Percentiles rank a stretch among this genome's conserved stretches.
These are phyloP conservation scores for Rhizopogon roseolus DNA, from an alignment of 768 basidiomycete species.

Conservation along the genomic window DNA sequence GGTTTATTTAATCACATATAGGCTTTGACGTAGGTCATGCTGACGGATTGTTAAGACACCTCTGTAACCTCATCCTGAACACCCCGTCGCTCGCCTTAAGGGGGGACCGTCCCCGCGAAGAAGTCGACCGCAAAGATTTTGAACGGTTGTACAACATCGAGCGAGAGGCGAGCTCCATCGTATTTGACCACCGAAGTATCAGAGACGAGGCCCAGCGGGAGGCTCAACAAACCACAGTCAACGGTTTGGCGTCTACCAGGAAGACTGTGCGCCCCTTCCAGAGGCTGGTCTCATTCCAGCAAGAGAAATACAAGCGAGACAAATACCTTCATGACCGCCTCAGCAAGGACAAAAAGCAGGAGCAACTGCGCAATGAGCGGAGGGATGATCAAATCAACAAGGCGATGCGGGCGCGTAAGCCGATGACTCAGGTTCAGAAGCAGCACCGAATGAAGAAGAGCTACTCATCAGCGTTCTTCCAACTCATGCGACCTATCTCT, in stretches of 20 bases:
- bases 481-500: constrained; percentile 85
- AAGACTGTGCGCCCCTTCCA: constrained; percentile 64
- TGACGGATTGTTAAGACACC: constrained; percentile 41
- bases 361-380: constrained; percentile 67
- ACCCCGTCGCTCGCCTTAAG: constrained; percentile 40
- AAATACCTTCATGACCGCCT: constrained; percentile 62
- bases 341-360: constrained; percentile 70
- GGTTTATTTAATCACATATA: constrained; percentile 4
- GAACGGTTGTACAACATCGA: constrained; percentile 76
- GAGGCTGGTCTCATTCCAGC: constrained; percentile 54
- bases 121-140: constrained; percentile 61
- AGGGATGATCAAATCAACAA: constrained; percentile 72
- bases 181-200: constrained; percentile 69
- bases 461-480: constrained; percentile 77
- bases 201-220: constrained; percentile 75
- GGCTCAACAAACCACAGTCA: constrained; percentile 38
- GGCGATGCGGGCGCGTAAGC: constrained; percentile 59
- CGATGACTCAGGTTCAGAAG: constrained; percentile 52
- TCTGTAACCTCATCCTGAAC: constrained; percentile 60
- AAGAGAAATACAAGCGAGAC: constrained; percentile 82
- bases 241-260: constrained; percentile 43
- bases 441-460: constrained; percentile 86
- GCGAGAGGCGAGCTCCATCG: constrained; percentile 53
- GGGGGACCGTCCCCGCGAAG: constrained; percentile 44
- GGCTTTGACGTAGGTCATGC: not conserved